A percentile compares a stretch with the other conserved stretches of the same genome.
Evolutionary conservation across 768 basidiomycete species (phyloP).

Genomic region (Goffeauzyma gilvescens): DNA sequence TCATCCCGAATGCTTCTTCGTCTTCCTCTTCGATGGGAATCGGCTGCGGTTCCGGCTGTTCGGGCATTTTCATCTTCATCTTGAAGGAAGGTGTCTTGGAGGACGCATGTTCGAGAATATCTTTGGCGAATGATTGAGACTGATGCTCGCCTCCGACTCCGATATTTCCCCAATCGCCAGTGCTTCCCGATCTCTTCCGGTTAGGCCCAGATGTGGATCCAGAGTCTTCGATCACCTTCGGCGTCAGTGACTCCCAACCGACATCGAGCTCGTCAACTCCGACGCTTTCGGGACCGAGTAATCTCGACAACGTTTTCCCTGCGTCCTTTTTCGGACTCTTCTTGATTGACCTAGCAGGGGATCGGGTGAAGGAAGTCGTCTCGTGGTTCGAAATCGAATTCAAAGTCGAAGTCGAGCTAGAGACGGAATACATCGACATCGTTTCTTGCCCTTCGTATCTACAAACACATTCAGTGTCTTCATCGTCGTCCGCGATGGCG

Average conservation of each 20-base stretch:
- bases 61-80: no score
- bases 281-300: slow-evolving; percentile 9
- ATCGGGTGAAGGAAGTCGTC: neutral
- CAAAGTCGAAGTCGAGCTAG: neutral
- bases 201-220: neutral
- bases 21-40: neutral
- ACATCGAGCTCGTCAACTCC: slow-evolving; percentile 7
- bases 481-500: no score
- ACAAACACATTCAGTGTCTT: no score
- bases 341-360: neutral
- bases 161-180: slow-evolving; percentile 1
- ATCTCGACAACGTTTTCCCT: neutral
- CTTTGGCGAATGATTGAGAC: no score
- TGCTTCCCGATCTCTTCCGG: neutral
- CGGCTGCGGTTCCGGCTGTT: no score
- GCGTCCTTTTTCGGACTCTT: no score
- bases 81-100: no score
- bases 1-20: neutral
- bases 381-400: neutral
- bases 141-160: slow-evolving; percentile 6
- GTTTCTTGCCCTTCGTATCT: no score
- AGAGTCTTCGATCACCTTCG: neutral
- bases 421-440: neutral
- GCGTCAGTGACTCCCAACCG: slow-evolving; percentile 2
- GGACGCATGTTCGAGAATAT: no score